Percentiles rank a stretch among this genome's conserved stretches.
Conservation (phyloP, 768 basidiomycete genomes). For the Pleurotus cornucopiae region DNA sequence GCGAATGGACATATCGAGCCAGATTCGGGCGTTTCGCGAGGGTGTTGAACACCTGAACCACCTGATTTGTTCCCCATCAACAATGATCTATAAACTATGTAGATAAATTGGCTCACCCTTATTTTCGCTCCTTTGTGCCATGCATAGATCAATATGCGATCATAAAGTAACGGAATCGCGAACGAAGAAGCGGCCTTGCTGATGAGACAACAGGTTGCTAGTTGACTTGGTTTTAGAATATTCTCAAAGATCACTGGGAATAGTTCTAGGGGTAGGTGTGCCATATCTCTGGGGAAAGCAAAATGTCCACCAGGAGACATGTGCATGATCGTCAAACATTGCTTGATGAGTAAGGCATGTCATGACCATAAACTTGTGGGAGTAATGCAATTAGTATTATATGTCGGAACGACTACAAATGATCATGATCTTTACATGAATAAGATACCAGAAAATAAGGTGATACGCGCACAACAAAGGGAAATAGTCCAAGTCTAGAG, state of each 20-base stretch:
- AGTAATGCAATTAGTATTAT: too few species aligned
- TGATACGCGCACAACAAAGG: too few species aligned
- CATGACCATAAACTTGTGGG: too few species aligned
- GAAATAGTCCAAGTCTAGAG: too few species aligned
- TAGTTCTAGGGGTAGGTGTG: slow-evolving; percentile 64
- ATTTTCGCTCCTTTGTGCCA: slow-evolving; percentile 67
- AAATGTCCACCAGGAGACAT: too few species aligned
- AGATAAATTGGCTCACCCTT: slow-evolving; percentile 35
- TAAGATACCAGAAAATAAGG: too few species aligned
- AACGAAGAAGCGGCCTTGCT: slow-evolving; percentile 51
- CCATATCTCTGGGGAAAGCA: neutral
- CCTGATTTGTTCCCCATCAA: slow-evolving; percentile 33
- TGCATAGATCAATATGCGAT: slow-evolving; percentile 55
- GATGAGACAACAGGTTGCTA: slow-evolving; percentile 52
- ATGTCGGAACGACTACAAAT: too few species aligned
- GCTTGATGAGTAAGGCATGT: too few species aligned
- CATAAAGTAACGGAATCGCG: slow-evolving; percentile 50
- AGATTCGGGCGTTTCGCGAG: slow-evolving; percentile 51
- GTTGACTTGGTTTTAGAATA: slow-evolving; percentile 47
- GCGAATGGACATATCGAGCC: slow-evolving; percentile 49
- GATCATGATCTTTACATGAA: too few species aligned
- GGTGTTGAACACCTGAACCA: slow-evolving; percentile 57
- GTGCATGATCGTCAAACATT: too few species aligned
- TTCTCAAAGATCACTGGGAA: slow-evolving; percentile 50
- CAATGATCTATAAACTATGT: neutral